Evolutionary conservation across 208 protist genomes (phyloP).

Genomic region (Leishmania major): DNA sequence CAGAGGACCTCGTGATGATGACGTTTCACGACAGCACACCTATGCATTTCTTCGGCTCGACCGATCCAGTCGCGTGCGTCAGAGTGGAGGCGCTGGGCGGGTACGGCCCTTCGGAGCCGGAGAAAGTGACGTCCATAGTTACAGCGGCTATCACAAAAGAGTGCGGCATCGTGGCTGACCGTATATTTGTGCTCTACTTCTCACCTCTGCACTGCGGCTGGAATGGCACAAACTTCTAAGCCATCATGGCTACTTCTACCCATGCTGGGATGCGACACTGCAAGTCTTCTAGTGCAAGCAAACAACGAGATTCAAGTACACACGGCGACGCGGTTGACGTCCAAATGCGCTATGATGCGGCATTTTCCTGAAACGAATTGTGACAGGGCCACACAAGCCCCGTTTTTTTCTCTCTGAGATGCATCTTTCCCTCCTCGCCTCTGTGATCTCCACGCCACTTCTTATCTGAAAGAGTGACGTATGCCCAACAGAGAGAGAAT

Average conservation of each 20-base stretch:
- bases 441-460: neutral
- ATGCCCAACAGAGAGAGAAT: neutral
- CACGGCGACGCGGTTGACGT: neutral
- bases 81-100: conserved; percentile 27
- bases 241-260: neutral
- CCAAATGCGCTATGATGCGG: neutral
- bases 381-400: neutral
- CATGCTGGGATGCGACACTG: neutral
- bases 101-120: conserved; percentile 9
- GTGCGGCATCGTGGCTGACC: conserved; percentile 26
- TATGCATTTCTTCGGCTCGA: conserved; percentile 24
- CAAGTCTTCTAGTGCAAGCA: neutral
- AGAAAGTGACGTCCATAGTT: conserved; percentile 26
- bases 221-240: conserved; percentile 37
- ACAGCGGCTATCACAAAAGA: conserved; percentile 21
- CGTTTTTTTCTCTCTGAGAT: neutral
- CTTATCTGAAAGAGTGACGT: neutral
- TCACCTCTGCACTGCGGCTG: conserved; percentile 28
- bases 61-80: conserved; percentile 28
- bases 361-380: neutral
- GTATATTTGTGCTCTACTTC: conserved; percentile 39
- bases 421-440: neutral
- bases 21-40: conserved; percentile 32
- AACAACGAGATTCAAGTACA: neutral
- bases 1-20: conserved; percentile 37